Evolutionary conservation across 2,329 filamentous ascomycete genomes (phyloP).

Genomic region (Diaporthe sp.): DNA sequence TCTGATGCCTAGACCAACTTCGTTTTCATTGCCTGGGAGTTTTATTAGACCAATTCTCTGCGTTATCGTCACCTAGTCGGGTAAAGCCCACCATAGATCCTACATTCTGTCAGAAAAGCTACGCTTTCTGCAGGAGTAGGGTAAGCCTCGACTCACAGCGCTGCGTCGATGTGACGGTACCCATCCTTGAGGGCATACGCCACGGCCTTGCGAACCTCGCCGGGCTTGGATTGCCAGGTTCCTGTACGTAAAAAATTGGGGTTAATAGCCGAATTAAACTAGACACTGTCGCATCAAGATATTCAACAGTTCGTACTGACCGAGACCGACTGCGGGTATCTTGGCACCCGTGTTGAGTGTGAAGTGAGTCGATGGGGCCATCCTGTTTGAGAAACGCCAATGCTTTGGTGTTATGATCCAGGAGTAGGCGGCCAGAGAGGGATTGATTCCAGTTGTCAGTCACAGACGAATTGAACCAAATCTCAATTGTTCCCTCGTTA

Average conservation of each 20-base stretch:
- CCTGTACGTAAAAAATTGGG: constrained; percentile 48
- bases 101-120: constrained; percentile 5
- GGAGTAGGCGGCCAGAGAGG: background rate
- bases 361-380: constrained; percentile 32
- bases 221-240: constrained; percentile 71
- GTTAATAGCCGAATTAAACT: background rate
- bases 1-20: constrained; percentile 63
- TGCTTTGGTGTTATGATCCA: background rate
- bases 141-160: constrained; percentile 33
- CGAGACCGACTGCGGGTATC: constrained; percentile 68
- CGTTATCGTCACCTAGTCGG: constrained; percentile 46
- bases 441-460: background rate
- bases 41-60: background rate
- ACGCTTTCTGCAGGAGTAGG: background rate
- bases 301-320: constrained; percentile 48
- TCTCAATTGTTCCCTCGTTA: background rate
- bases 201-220: constrained; percentile 70
- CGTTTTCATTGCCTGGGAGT: constrained; percentile 59
- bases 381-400: background rate
- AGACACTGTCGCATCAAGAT: constrained; percentile 38
- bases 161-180: constrained; percentile 70
- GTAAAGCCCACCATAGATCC: constrained; percentile 9
- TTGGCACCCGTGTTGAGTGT: constrained; percentile 68
- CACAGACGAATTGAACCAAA: background rate
- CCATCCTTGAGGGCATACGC: constrained; percentile 65